Evolutionary conservation across 768 basidiomycete species (phyloP).

Genomic region (Dioszegia aurantiaca): DNA sequence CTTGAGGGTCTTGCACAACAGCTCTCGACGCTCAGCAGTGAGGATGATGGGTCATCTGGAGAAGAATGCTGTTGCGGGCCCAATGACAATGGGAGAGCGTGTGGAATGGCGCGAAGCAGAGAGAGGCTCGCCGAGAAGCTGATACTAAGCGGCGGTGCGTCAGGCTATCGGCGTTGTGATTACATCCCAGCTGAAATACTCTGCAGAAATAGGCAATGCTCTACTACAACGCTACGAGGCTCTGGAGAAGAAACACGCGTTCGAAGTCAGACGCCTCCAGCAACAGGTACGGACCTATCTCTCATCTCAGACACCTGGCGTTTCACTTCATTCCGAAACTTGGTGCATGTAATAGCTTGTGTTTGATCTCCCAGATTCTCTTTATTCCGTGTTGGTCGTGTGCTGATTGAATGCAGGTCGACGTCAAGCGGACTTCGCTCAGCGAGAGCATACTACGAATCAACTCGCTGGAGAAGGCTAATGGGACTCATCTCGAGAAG

Average conservation of each 20-base stretch:
- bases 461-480: slow-evolving; percentile 42
- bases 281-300: slow-evolving; percentile 32
- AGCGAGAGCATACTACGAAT: slow-evolving; percentile 31
- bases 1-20: slow-evolving; percentile 43
- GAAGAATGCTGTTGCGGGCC: slow-evolving; percentile 59
- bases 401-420: slow-evolving; percentile 22
- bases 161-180: background rate
- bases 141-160: slow-evolving; percentile 79
- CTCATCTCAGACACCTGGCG: background rate
- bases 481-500: slow-evolving; percentile 37
- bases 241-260: slow-evolving; percentile 34
- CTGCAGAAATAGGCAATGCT: slow-evolving; percentile 81
- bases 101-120: slow-evolving; percentile 65
- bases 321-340: slow-evolving; percentile 7
- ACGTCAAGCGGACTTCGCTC: slow-evolving; percentile 37
- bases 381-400: background rate
- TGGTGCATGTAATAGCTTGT: background rate
- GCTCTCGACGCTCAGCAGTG: slow-evolving; percentile 27
- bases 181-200: too few species aligned
- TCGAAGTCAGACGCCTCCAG: slow-evolving; percentile 37
- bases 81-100: slow-evolving; percentile 61
- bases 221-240: slow-evolving; percentile 81
- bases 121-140: slow-evolving; percentile 71
- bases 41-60: slow-evolving; percentile 3
- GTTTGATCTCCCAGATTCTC: too few species aligned